Percentiles rank a stretch among this genome's conserved stretches.
phyloP scores from a whole-genome alignment of 495 filamentous ascomycete genomes.

The Trichoderma reesei region DNA sequence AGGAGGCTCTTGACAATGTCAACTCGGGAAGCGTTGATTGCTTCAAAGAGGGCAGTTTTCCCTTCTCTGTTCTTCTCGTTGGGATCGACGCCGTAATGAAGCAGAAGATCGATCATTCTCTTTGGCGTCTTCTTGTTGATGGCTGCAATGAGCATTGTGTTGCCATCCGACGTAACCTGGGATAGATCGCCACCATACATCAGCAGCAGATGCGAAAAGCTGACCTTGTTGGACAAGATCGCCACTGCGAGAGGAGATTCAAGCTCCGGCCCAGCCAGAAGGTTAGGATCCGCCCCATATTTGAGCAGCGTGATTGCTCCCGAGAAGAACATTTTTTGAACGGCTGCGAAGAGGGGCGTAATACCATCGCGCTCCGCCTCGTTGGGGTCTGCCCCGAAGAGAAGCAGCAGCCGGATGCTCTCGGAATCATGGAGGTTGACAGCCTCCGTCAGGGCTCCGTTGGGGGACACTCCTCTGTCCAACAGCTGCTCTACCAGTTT shows the following conservation, averaged over 20 bases:
- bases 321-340: slow-evolving; percentile 34
- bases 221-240: slow-evolving; percentile 28
- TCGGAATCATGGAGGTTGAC: slow-evolving; percentile 35
- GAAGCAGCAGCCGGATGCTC: slow-evolving; percentile 36
- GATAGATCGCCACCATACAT: slow-evolving; percentile 39
- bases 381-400: slow-evolving; percentile 40
- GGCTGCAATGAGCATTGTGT: slow-evolving; percentile 35
- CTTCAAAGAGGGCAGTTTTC: slow-evolving; percentile 38
- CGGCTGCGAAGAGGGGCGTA: slow-evolving; percentile 33
- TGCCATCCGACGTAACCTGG: slow-evolving; percentile 31
- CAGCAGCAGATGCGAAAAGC: slow-evolving; percentile 35
- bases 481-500: slow-evolving; percentile 41
- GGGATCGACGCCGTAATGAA: slow-evolving; percentile 38
- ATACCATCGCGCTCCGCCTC: slow-evolving; percentile 27
- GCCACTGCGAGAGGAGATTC: slow-evolving; percentile 34
- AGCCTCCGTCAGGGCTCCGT: slow-evolving; percentile 35
- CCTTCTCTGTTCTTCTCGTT: slow-evolving; percentile 43
- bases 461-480: slow-evolving; percentile 38
- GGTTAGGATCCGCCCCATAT: slow-evolving; percentile 42
- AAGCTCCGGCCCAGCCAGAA: slow-evolving; percentile 25
- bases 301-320: slow-evolving; percentile 38
- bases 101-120: slow-evolving; percentile 36
- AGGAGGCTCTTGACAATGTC: slow-evolving; percentile 23
- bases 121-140: slow-evolving; percentile 36
- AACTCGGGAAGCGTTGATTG: slow-evolving; percentile 26